Evolutionary conservation across 371 early-diverging fungal species (phyloP), one percentile per base, ranked within the genome.

Genomic region (Actinomucor elegans): DNA sequence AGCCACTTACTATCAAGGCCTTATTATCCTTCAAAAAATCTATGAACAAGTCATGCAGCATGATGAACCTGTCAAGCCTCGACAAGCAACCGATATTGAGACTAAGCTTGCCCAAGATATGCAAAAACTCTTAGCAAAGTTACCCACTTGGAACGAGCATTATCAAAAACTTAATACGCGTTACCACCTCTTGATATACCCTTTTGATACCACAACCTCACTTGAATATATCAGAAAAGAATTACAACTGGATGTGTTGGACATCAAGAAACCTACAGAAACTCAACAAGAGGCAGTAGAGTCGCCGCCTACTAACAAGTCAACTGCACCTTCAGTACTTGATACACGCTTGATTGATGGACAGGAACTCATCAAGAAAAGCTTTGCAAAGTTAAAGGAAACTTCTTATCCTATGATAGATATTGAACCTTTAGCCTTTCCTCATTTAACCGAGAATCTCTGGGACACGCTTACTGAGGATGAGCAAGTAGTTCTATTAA

Each of bases 21-120:
- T 77, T 3, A 33, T 73, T 18, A 21, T 73, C 8, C 59, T 77
- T 14, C 73, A 73, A 40, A 59, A 61, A 15, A 47, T 77, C 2
- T 43, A 57, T 20, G 44, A 47, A 12, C 24, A 52, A 28, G 33
- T 66, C 14, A 55, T 43, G 45, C 37, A 48, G 28, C 28, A 46
- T 18, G 28, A 29, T 5, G 59, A 48, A 0, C 49, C 69, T 21
- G 43, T 26, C 6, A 53, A 38, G 11, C 20, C 43, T 4, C 64
- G 74, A 17, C 38, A 52, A 1, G 64, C 69, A 10, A 59, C 62
- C 0, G 36, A 36, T 15, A 27, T 23, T n/a, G 73, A 73, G 40
- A 21, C 21, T 7, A 34, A 45, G 6, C 52, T 77, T 3, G 57
- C 60, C 14, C 18, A 53, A 11, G 38, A 60, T 15, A 66, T 69